These are phyloP conservation scores for Wickerhamomyces ciferrii DNA, from an alignment of 805 yeast species.

Conservation along the genomic window DNA sequence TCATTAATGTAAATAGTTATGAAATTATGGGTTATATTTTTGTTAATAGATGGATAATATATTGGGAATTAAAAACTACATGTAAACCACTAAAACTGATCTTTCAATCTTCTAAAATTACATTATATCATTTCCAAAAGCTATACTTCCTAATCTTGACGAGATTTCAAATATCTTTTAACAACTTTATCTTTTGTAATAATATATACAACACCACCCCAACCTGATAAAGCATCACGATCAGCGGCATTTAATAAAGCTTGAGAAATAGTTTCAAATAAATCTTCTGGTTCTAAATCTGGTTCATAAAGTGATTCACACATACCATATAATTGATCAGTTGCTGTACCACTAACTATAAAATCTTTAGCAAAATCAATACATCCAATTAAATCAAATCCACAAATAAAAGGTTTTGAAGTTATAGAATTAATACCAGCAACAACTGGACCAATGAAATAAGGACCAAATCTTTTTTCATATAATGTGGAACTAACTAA, in stretches of 20 bases:
- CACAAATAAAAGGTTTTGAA: constrained; percentile 84
- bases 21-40: background rate
- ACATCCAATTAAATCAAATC: constrained; percentile 95
- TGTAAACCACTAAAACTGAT: too few relatives aligned
- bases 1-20: background rate
- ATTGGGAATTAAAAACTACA: too few relatives aligned
- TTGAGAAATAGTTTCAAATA: constrained; percentile 93
- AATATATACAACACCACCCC: constrained; percentile 96
- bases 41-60: background rate
- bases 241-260: constrained; percentile 92
- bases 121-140: background rate
- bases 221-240: constrained; percentile 95
- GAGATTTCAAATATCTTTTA: constrained; percentile 82
- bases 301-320: constrained; percentile 97
- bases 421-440: constrained; percentile 89
- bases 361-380: constrained; percentile 93
- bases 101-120: background rate
- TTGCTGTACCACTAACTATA: constrained; percentile 92
- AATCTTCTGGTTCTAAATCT: constrained; percentile 85
- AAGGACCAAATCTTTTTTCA: constrained; percentile 92
- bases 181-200: constrained; percentile 88
- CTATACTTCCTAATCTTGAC: constrained; percentile 68
- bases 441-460: constrained; percentile 93
- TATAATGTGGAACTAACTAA: constrained; percentile 86
- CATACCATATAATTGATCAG: constrained; percentile 98